A percentile compares a stretch with the other conserved stretches of the same genome.
Evolutionary conservation across 371 early-diverging fungal species (phyloP).

Genomic region (Zopfochytrium polystomum): DNA sequence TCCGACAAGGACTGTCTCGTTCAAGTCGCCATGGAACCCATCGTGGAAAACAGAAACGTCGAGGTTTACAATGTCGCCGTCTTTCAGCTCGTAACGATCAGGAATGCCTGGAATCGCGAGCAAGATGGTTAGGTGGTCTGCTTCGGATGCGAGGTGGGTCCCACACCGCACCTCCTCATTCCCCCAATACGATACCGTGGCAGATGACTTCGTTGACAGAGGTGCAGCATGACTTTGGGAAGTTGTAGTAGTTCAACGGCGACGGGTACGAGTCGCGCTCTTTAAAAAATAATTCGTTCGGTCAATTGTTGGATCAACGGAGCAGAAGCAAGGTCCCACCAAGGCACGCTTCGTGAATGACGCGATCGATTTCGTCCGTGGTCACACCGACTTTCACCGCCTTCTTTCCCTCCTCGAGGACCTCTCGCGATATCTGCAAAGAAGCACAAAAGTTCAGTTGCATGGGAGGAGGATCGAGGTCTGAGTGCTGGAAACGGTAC

Average conservation of each 20-base stretch:
- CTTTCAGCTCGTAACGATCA: conserved; percentile 75
- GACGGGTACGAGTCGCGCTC: conserved; percentile 87
- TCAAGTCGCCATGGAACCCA: conserved; percentile 90
- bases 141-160: no score
- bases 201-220: conserved; percentile 64
- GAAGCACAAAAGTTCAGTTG: not conserved
- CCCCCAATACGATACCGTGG: conserved; percentile 66
- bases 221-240: conserved; percentile 91
- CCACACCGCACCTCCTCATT: conserved; percentile 69
- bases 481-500: conserved; percentile 36
- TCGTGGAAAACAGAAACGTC: conserved; percentile 84
- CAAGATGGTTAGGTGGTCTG: not conserved
- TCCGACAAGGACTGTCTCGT: conserved; percentile 84
- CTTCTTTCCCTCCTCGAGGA: conserved; percentile 74
- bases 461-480: not conserved
- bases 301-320: not conserved
- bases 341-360: conserved; percentile 83
- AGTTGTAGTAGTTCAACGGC: conserved; percentile 88
- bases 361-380: conserved; percentile 86
- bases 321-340: conserved; percentile 39
- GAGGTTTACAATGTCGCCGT: conserved; percentile 91
- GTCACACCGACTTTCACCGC: conserved; percentile 83
- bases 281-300: conserved; percentile 1
- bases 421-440: conserved; percentile 73
- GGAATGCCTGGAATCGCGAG: conserved; percentile 67